These are phyloP conservation scores for Pezizomycotina sp. DNA, from an alignment of 2,329 filamentous ascomycete genomes.

Conservation along the genomic window DNA sequence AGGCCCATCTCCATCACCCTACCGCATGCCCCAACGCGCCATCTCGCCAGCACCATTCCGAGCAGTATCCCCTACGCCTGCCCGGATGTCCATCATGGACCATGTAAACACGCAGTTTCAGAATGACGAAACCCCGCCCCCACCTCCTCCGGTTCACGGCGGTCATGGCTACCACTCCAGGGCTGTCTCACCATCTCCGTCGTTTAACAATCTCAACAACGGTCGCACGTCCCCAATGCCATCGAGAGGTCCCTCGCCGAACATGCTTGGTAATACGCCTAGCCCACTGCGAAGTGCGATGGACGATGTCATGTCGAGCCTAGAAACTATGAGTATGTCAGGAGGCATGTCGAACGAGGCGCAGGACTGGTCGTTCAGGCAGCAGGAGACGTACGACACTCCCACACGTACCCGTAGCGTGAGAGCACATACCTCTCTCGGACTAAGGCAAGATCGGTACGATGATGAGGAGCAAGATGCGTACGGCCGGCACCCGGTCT, in stretches of 20 bases:
- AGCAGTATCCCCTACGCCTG: conserved; percentile 14
- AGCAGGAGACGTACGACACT: too few relatives aligned
- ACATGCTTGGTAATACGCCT: conserved; percentile 42
- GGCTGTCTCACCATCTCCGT: conserved; percentile 12
- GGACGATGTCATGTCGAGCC: conserved; percentile 92
- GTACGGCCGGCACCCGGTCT: background rate
- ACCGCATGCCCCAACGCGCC: conserved; percentile 17
- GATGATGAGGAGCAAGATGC: too few relatives aligned
- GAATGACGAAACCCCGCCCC: conserved; percentile 17
- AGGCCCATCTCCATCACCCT: conserved; percentile 15
- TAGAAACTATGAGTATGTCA: conserved; percentile 55
- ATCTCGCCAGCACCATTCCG: conserved; percentile 18
- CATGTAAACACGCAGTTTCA: conserved; percentile 14
- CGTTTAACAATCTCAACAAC: conserved; percentile 15
- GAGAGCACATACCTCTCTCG: conserved; percentile 58
- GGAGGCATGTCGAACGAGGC: too few relatives aligned
- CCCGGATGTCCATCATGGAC: conserved; percentile 5
- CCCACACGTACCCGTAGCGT: conserved; percentile 25
- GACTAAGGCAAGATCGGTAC: conserved; percentile 39
- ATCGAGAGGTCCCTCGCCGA: conserved; percentile 21
- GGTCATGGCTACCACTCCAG: conserved; percentile 18
- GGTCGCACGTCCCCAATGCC: conserved; percentile 18
- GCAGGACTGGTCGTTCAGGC: too few relatives aligned
- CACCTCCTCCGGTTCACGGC: conserved; percentile 21
- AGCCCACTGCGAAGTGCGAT: conserved; percentile 87